A percentile compares a stretch with the other conserved stretches of the same genome.
These are phyloP conservation scores for Solanum chaucha DNA, from an alignment of 257 asterid genomes.

Conservation along the genomic window DNA sequence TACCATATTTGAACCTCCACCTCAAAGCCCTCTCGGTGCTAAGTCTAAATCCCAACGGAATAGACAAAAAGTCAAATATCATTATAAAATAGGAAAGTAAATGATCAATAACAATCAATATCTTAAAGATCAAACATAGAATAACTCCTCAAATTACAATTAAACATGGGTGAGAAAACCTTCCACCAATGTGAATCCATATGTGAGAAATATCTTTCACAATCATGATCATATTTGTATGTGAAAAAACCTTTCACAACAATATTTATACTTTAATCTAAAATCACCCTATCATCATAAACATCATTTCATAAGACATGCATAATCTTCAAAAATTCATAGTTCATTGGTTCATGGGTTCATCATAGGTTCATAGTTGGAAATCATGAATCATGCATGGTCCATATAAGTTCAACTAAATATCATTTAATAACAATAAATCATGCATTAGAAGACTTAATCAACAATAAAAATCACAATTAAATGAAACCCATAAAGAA, in stretches of 20 bases:
- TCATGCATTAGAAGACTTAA: neutral
- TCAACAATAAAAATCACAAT: neutral
- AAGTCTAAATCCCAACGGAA: neutral
- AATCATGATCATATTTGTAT: neutral
- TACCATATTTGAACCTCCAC: neutral
- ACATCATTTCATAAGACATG: neutral
- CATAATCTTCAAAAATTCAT: neutral
- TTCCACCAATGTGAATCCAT: neutral
- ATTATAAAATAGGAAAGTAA: too few species aligned
- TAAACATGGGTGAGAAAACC: neutral
- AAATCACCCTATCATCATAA: neutral
- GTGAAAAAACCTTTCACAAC: neutral
- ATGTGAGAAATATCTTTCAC: neutral
- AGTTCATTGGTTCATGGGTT: neutral
- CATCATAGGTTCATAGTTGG: neutral
- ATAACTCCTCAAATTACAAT: too few species aligned
- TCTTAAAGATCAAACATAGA: too few species aligned
- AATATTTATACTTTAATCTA: too few species aligned
- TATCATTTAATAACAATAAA: too few species aligned
- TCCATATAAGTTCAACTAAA: neutral
- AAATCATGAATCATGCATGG: neutral
- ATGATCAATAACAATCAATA: neutral
- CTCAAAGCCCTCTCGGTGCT: neutral
- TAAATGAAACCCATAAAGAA: neutral
- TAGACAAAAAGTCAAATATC: neutral